Evolutionary conservation across 164 flowering plant species (phyloP).

Genomic region (Cinnamomum micranthum): DNA sequence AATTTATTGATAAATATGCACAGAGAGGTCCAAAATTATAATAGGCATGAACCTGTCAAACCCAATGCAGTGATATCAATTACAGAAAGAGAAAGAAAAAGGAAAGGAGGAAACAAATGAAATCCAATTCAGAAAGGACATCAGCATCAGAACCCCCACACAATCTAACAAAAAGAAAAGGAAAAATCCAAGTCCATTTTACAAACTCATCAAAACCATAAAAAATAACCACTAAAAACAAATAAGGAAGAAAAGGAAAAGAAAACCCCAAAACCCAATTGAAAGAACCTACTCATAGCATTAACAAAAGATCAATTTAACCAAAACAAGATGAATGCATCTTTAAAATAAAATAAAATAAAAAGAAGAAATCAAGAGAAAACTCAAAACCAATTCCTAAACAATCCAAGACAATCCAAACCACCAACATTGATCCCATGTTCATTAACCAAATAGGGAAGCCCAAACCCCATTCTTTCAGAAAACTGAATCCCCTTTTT

Average conservation of each 20-base stretch:
- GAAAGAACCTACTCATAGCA: background rate
- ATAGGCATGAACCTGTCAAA: slow-evolving; percentile 58
- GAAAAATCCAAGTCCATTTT: background rate
- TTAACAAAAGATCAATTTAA: background rate
- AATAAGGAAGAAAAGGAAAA: background rate
- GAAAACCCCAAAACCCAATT: background rate
- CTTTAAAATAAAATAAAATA: background rate
- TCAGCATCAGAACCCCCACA: background rate
- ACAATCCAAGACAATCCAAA: slow-evolving; percentile 1
- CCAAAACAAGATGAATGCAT: background rate
- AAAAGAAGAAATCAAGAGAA: slow-evolving; percentile 1
- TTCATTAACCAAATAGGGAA: background rate
- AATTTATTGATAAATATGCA: slow-evolving; percentile 65
- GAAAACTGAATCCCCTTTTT: background rate
- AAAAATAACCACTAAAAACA: background rate
- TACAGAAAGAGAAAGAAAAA: slow-evolving; percentile 5
- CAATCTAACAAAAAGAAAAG: background rate
- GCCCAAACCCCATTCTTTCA: slow-evolving; percentile 2
- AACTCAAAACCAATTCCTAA: background rate
- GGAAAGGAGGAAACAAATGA: background rate
- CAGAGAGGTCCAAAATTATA: slow-evolving; percentile 71
- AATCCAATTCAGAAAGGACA: slow-evolving; percentile 6
- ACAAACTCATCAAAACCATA: background rate
- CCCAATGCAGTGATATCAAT: slow-evolving; percentile 11
- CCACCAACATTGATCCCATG: background rate